Evolutionary conservation across 345 rosid genomes (phyloP), one percentile per base, ranked within the genome.

Genomic region (Eucalyptus brandiana): DNA sequence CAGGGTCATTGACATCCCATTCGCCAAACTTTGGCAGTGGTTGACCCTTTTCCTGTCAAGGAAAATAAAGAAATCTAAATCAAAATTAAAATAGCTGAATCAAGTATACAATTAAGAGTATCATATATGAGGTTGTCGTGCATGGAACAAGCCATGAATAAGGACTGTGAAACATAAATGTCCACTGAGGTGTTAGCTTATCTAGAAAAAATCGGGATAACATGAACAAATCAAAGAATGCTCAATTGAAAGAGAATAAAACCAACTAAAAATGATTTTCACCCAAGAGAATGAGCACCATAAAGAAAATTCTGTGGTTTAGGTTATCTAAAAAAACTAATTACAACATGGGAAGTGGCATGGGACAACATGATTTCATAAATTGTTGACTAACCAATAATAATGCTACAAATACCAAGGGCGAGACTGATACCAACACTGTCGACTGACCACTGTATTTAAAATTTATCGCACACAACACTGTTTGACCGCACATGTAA

Each of bases 1-100:
- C 95, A 42, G 99, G 98, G 90, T 97, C 96, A 89, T 91, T 95
- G 69, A 96, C 97, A 87, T 97, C 99, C 98, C 99, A 97, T 92
- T 97, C 99, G 54, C 99, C 99, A 87, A 97, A 97, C 92, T 97
- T 97, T 53, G 99, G 99, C 92, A 96, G 94, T 76, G 94, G 96
- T 76, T 93, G 96, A 87, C 97, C 98, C 91, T 90, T 92, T 47
- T 97, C 98, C 96, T 95, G 94, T 87, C 21, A 69, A 49, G 89
- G 56, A 30, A 88, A 91, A 88, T 32, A 87, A 42, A 58, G 87
- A 89, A 83, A 86, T 21, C 45, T 34, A 28, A 34, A 53, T 26
- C 47, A 76, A 40, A 76, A 76, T 40, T 65, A n/a, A 65, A 65
- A 65, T 16, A 65, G 76, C 76, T 4, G 76, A 65, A 32, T 7